A percentile compares a stretch with the other conserved stretches of the same genome.
Evolutionary conservation across 495 filamentous ascomycete species (phyloP).

Genomic region (Podospora pseudopauciseta): DNA sequence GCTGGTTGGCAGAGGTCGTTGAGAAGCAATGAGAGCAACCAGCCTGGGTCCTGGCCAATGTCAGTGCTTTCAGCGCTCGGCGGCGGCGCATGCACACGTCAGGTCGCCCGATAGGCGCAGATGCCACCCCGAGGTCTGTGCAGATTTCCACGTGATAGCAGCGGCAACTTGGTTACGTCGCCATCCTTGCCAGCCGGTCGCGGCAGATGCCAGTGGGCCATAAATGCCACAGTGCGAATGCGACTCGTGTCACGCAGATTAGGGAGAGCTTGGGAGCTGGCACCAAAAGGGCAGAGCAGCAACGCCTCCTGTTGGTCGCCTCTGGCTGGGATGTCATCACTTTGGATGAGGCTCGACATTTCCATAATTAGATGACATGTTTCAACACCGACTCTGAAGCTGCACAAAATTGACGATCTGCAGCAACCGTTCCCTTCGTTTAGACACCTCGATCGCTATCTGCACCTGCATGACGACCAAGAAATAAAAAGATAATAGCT

Average conservation of each 20-base stretch:
- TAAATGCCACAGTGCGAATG: background rate
- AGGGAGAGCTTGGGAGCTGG: background rate
- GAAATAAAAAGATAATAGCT: background rate
- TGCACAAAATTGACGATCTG: background rate
- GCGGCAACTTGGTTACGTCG: slow-evolving; percentile 15
- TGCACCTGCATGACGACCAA: background rate
- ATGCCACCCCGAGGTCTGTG: slow-evolving; percentile 22
- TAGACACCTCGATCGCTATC: background rate
- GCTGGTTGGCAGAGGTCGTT: slow-evolving; percentile 21
- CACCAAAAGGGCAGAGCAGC: too few relatives aligned
- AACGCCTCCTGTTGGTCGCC: background rate
- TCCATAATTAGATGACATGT: background rate
- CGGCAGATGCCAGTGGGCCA: slow-evolving; percentile 6
- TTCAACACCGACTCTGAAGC: background rate
- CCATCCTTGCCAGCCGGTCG: background rate
- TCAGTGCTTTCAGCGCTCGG: slow-evolving; percentile 16
- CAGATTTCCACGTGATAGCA: slow-evolving; percentile 25
- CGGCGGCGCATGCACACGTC: slow-evolving; percentile 25
- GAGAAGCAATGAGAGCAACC: slow-evolving; percentile 16
- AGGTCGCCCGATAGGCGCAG: slow-evolving; percentile 21
- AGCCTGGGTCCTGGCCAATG: slow-evolving; percentile 15
- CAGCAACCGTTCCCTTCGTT: background rate
- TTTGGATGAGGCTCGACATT: background rate
- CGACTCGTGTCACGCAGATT: background rate
- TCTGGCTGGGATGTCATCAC: background rate